These are phyloP conservation scores for Gyromitra esculenta DNA, from an alignment of 2,329 filamentous ascomycete species.

Conservation along the genomic window DNA sequence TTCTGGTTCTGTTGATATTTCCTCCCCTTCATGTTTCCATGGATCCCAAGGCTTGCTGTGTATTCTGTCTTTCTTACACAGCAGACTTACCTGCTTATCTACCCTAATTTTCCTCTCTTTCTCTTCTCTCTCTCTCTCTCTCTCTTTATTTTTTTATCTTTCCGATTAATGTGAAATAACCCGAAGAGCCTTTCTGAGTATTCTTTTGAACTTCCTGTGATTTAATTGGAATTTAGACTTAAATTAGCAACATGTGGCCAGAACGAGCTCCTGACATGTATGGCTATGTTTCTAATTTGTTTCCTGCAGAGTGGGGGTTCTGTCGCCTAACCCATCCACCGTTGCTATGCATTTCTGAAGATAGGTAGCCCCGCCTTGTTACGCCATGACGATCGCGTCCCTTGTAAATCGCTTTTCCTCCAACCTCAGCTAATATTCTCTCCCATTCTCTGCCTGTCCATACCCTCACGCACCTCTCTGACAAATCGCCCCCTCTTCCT, in stretches of 20 bases:
- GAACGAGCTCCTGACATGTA: not conserved
- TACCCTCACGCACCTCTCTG: slow-evolving; percentile 25
- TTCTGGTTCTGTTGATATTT: slow-evolving; percentile 23
- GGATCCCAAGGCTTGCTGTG: not conserved
- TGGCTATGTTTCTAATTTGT: slow-evolving; percentile 5
- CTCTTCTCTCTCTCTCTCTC: not conserved
- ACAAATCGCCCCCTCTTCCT: slow-evolving; percentile 23
- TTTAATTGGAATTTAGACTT: not conserved
- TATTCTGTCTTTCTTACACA: not conserved
- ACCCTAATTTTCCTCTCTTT: not conserved
- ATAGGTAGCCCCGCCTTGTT: slow-evolving; percentile 41
- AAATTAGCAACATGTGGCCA: not conserved
- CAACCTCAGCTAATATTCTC: slow-evolving; percentile 34
- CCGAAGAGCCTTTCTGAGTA: not conserved
- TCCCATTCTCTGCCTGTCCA: slow-evolving; percentile 25
- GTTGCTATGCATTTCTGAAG: slow-evolving; percentile 10
- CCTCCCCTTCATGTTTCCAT: not conserved
- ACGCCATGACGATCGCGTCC: slow-evolving; percentile 36
- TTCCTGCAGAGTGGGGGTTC: slow-evolving; percentile 10
- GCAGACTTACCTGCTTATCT: not conserved
- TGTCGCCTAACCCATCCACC: slow-evolving; percentile 6
- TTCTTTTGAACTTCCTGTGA: not conserved
- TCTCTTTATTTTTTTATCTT: not conserved
- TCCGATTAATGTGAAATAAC: slow-evolving; percentile 20
- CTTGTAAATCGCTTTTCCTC: not conserved